A percentile compares a stretch with the other conserved stretches of the same genome.
Evolutionary conservation across 495 filamentous ascomycete species (phyloP).

Genomic region (Neurospora intermedia): DNA sequence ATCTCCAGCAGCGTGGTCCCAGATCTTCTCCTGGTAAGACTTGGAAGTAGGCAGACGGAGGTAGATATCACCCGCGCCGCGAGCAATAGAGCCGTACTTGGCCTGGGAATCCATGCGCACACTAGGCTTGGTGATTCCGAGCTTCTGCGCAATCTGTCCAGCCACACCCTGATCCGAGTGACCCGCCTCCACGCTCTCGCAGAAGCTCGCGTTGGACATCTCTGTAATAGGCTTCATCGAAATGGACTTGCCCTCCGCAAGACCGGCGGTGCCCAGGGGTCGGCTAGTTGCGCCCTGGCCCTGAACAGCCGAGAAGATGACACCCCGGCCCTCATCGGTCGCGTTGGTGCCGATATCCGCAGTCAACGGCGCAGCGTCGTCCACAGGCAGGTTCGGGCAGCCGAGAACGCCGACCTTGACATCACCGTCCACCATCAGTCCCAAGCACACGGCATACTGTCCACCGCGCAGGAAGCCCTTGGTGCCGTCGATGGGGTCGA

Average conservation of each 20-base stretch:
- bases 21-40: constrained; percentile 97
- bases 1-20: constrained; percentile 97
- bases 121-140: constrained; percentile 75
- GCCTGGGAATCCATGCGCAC: constrained; percentile 96
- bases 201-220: constrained; percentile 74
- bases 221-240: constrained; percentile 66
- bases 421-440: constrained; percentile 83
- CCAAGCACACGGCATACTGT: constrained; percentile 94
- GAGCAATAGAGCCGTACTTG: constrained; percentile 93
- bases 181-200: constrained; percentile 85
- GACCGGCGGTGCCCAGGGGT: constrained; percentile 49
- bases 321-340: constrained; percentile 57
- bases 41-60: constrained; percentile 72
- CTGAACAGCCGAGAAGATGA: constrained; percentile 69
- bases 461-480: constrained; percentile 95
- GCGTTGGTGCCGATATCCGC: constrained; percentile 57
- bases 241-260: constrained; percentile 54
- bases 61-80: constrained; percentile 92
- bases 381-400: constrained; percentile 86
- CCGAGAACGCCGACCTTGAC: constrained; percentile 90
- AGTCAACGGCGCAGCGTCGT: constrained; percentile 57
- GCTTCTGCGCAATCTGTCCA: constrained; percentile 65
- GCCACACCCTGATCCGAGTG: constrained; percentile 86
- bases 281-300: constrained; percentile 69
- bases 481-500: constrained; percentile 96